Evolutionary conservation across 2,329 filamentous ascomycete genomes (phyloP).

Genomic region (Penicillium thymicola): DNA sequence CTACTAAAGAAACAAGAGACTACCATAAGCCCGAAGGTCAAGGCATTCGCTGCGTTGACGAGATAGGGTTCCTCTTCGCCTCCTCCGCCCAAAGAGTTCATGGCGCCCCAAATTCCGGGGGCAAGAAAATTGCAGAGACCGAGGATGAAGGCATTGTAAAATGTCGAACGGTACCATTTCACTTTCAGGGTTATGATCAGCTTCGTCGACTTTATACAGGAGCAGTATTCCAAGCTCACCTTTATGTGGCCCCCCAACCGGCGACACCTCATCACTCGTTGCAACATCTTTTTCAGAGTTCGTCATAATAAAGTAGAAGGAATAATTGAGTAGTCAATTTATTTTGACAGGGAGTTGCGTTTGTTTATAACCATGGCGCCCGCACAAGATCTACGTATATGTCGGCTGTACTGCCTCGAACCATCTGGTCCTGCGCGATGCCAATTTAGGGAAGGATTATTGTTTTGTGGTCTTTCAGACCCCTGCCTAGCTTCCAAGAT

Average conservation of each 20-base stretch:
- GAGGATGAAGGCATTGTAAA: slow-evolving; percentile 69
- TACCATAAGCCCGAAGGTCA: slow-evolving; percentile 72
- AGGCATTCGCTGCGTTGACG: slow-evolving; percentile 67
- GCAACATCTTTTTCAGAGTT: slow-evolving; percentile 15
- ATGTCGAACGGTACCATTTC: slow-evolving; percentile 68
- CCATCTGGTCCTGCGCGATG: slow-evolving; percentile 11
- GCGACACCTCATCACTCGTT: slow-evolving; percentile 19
- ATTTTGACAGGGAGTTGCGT: neutral
- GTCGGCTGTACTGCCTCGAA: neutral
- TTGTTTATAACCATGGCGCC: neutral
- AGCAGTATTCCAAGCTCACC: slow-evolving; percentile 9
- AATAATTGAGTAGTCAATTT: neutral
- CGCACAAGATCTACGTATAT: slow-evolving; percentile 1
- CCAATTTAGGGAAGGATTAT: slow-evolving; percentile 6
- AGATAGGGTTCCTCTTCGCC: slow-evolving; percentile 63
- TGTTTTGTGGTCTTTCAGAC: neutral
- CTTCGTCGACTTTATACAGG: neutral
- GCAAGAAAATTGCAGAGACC: slow-evolving; percentile 69
- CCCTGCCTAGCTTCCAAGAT: neutral
- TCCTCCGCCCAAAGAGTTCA: slow-evolving; percentile 71
- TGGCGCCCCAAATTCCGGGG: slow-evolving; percentile 69
- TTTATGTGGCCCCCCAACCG: neutral
- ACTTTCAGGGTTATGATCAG: slow-evolving; percentile 38
- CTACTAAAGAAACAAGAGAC: slow-evolving; percentile 66
- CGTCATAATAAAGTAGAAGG: slow-evolving; percentile 7